phyloP scores from a whole-genome alignment of 2,329 filamentous ascomycete genomes.

The Alternaria sp. region DNA sequence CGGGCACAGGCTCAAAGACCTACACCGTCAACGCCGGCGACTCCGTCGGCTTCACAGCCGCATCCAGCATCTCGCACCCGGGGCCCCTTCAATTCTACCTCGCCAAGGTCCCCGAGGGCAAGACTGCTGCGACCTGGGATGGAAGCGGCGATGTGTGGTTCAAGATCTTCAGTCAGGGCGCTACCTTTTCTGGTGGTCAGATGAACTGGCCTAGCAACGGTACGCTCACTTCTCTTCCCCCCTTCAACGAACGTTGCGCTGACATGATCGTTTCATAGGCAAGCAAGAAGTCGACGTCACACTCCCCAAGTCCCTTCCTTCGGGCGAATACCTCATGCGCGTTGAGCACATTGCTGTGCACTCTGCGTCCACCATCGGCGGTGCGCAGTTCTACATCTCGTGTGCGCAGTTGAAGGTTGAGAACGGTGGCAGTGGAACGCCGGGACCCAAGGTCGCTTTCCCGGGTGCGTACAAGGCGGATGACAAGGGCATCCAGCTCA shows the following conservation, averaged over 20 bases:
- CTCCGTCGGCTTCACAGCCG: slow-evolving; percentile 41
- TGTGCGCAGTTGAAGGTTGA: slow-evolving; percentile 55
- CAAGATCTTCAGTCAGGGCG: slow-evolving; percentile 41
- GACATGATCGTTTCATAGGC: background rate
- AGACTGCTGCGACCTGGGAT: slow-evolving; percentile 37
- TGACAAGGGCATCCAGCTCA: slow-evolving; percentile 34
- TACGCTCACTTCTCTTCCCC: too few species aligned
- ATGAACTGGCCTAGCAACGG: slow-evolving; percentile 35
- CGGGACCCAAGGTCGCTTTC: slow-evolving; percentile 47
- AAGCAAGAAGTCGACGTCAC: slow-evolving; percentile 37
- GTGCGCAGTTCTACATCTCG: slow-evolving; percentile 53
- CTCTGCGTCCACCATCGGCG: slow-evolving; percentile 39
- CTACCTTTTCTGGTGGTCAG: slow-evolving; percentile 22
- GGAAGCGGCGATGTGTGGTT: slow-evolving; percentile 47
- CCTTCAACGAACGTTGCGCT: background rate
- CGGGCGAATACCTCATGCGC: slow-evolving; percentile 55
- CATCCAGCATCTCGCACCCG: slow-evolving; percentile 41
- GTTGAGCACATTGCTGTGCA: slow-evolving; percentile 57
- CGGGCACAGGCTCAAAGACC: slow-evolving; percentile 20
- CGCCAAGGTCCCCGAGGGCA: slow-evolving; percentile 42
- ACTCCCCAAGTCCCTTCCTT: slow-evolving; percentile 50
- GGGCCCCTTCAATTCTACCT: slow-evolving; percentile 49
- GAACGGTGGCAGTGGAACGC: slow-evolving; percentile 44
- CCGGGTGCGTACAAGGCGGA: slow-evolving; percentile 45
- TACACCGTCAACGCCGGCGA: slow-evolving; percentile 38